Base-by-base conservation (phyloP, 495 filamentous ascomycete species). In the Penicillium cosmopolitanum region DNA sequence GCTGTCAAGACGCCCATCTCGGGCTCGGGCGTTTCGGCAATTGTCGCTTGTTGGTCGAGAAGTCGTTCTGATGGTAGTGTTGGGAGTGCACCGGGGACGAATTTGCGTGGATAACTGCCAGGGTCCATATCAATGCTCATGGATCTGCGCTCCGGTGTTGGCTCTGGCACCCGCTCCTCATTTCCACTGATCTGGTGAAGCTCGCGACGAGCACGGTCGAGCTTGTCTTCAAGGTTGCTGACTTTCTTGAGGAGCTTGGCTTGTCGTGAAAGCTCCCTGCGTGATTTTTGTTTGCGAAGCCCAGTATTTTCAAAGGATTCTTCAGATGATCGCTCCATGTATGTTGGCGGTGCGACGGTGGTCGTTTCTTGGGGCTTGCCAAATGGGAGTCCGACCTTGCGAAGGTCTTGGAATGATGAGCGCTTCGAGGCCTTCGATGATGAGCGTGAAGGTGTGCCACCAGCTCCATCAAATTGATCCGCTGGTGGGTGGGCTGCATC, bases 151-250 rank as follows among this genome's bases (percentile, higher is more conserved):
- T 64, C 58, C n/a, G 55, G 50, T 3, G 46, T 46, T 35, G 72
- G 69, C 2, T 70, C 60, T 19, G 70, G 61, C 36, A 68, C 9
- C 8, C 69, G 70, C 38, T 74, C 68, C 15, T 80, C 78, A 43
- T 79, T 77, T 36, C 74, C 75, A 13, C 80, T 63, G 12, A 81
- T 73, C 3, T 79, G 71, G 47, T 77, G 71, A n/a, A 89, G 77
- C 64, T 90, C 80, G 18, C 78, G 79, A 15, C 86, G 80, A 4
- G 86, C 85, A 34, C 72, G 70, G 12, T 83, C 72, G 3, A 89
- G 75, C 68, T 89, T 88, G 25, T 75, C 68, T 62, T 90, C 87
- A 2, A 89, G 77, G 64, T 89, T 81, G 66, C 85, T 89, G 50
- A 89, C 86, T 40, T 80, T 78, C 74, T 87, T 87, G 53, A 80